These are phyloP conservation scores for Solanum dulcamara DNA, from an alignment of 257 asterid genomes.

Conservation along the genomic window DNA sequence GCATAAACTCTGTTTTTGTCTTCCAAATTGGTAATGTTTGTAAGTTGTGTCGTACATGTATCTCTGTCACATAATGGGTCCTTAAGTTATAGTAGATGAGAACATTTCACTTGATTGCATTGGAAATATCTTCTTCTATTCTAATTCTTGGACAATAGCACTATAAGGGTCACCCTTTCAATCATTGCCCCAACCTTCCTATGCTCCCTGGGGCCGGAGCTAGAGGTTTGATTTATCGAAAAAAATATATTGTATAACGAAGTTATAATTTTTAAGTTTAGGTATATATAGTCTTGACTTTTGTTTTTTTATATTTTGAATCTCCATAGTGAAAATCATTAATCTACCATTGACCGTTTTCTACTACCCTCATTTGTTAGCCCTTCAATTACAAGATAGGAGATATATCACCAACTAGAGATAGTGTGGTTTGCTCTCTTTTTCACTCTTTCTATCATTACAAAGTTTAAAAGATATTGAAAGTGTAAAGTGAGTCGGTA, in stretches of 20 bases:
- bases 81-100: background rate
- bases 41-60: background rate
- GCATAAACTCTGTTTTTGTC: background rate
- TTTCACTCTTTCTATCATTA: background rate
- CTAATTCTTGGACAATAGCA: background rate
- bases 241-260: background rate
- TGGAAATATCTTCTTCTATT: background rate
- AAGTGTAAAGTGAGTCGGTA: too few species aligned
- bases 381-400: background rate
- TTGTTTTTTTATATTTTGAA: background rate
- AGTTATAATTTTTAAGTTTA: background rate
- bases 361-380: background rate
- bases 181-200: background rate
- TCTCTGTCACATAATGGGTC: background rate
- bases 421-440: background rate
- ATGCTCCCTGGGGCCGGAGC: background rate
- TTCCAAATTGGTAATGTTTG: background rate
- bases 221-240: background rate
- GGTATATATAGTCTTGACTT: background rate
- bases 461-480: background rate
- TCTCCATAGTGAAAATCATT: background rate
- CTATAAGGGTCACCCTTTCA: background rate
- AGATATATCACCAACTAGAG: background rate
- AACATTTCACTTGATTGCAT: background rate
- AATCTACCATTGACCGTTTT: background rate